Evolutionary conservation across 441 rosid species (phyloP).

Genomic region (Dalechampia spathulata): DNA sequence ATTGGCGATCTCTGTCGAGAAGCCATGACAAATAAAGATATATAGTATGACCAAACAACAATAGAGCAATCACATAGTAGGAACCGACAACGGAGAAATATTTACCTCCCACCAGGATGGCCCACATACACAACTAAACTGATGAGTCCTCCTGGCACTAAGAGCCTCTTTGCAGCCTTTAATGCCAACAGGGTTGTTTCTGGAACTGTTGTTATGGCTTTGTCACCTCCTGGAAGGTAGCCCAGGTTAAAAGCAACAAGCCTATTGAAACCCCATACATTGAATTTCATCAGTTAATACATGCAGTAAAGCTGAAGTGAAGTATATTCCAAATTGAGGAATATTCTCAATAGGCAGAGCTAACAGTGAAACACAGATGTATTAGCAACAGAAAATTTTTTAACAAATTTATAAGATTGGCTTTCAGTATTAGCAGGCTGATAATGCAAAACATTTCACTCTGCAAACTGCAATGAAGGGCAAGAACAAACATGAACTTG

Average conservation of each 20-base stretch:
- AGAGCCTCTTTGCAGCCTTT: conserved; percentile 51
- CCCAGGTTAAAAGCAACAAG: conserved; percentile 91
- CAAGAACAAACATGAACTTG: conserved; percentile 7
- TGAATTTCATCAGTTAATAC: neutral
- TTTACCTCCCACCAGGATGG: conserved; percentile 82
- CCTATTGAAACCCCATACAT: conserved; percentile 26
- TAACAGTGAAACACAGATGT: too few species aligned
- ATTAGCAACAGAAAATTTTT: too few species aligned
- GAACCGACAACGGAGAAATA: neutral
- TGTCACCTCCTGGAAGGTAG: conserved; percentile 87
- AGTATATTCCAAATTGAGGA: neutral
- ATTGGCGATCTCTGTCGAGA: too few species aligned
- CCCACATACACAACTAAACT: conserved; percentile 77
- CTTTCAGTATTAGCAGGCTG: too few species aligned
- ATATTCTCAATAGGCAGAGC: neutral
- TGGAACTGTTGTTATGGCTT: conserved; percentile 46
- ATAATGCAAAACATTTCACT: neutral
- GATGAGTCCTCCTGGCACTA: conserved; percentile 65
- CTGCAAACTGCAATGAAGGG: neutral
- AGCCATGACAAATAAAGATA: too few species aligned
- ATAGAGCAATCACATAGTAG: too few species aligned
- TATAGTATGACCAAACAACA: too few species aligned
- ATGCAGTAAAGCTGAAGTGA: neutral
- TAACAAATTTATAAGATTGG: too few species aligned
- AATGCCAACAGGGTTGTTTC: conserved; percentile 56